Conservation (phyloP, 1,284 basidiomycete genomes). For the Uromyces viciae-fabae region DNA sequence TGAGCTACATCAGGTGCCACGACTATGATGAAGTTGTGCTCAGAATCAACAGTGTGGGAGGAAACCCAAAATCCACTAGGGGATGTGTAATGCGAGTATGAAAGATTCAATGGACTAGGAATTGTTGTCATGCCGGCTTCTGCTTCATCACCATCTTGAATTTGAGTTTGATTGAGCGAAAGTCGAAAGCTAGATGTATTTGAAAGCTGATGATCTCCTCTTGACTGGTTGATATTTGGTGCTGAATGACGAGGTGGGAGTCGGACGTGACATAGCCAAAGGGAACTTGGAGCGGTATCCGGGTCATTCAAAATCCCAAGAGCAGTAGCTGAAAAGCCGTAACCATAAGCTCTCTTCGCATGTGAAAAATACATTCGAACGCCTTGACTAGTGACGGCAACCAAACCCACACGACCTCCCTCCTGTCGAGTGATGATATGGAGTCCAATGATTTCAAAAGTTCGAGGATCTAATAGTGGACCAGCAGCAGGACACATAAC, state of each 20-base stretch:
- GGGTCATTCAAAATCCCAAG: constrained; percentile 45
- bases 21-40: constrained; percentile 70
- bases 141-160: constrained; percentile 46
- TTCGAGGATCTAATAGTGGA: constrained; percentile 69
- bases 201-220: constrained; percentile 29
- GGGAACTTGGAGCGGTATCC: constrained; percentile 55
- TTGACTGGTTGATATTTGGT: constrained; percentile 44
- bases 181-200: constrained; percentile 28
- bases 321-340: constrained; percentile 48
- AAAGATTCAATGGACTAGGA: constrained; percentile 56
- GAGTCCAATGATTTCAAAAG: constrained; percentile 56
- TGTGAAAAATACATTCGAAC: constrained; percentile 72
- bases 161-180: background rate
- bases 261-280: constrained; percentile 69
- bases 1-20: constrained; percentile 67
- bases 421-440: constrained; percentile 55
- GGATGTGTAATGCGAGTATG: constrained; percentile 59
- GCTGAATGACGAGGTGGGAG: constrained; percentile 63
- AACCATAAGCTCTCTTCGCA: constrained; percentile 52
- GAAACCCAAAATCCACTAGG: constrained; percentile 55
- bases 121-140: constrained; percentile 58
- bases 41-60: constrained; percentile 64
- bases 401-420: constrained; percentile 59
- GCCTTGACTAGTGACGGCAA: constrained; percentile 69
- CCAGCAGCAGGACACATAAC: constrained; percentile 52